Conservation (phyloP, 768 basidiomycete genomes). For the Leccinum olivaceopallidum region DNA sequence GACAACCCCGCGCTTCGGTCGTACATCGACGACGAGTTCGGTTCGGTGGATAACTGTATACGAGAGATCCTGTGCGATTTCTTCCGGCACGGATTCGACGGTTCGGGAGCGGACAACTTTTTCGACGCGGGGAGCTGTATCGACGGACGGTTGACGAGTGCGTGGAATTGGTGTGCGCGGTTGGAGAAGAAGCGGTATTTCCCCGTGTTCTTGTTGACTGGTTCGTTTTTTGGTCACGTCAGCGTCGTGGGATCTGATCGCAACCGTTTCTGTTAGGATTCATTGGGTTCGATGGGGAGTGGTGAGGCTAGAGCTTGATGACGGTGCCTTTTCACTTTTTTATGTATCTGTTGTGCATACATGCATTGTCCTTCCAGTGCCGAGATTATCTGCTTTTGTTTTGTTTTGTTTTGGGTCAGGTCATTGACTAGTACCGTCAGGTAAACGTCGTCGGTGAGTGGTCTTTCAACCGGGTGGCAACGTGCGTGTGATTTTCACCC, state of each 20-base stretch:
- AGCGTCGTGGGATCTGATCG: not conserved
- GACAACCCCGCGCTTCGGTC: constrained; percentile 69
- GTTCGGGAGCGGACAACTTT: constrained; percentile 89
- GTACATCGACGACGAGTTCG: constrained; percentile 84
- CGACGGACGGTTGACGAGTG: constrained; percentile 83
- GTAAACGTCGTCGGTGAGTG: not conserved
- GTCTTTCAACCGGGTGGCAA: not conserved
- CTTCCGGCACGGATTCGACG: constrained; percentile 87
- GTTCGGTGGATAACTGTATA: constrained; percentile 65
- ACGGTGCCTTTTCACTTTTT: not conserved
- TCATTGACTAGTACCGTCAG: not conserved
- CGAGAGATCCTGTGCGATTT: constrained; percentile 80
- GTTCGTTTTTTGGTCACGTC: constrained; percentile 39
- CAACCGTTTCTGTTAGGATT: constrained; percentile 51
- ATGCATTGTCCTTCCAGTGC: not conserved
- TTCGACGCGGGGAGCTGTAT: constrained; percentile 86
- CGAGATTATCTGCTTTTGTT: not conserved
- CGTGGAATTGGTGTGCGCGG: constrained; percentile 89
- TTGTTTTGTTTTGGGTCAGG: not conserved
- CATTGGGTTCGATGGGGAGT: constrained; percentile 83
- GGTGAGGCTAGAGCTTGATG: constrained; percentile 43
- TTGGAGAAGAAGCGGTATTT: constrained; percentile 88
- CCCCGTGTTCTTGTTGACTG: constrained; percentile 73
- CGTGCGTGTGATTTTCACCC: not conserved
- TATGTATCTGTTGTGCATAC: not conserved